Base-by-base conservation (phyloP, 805 yeast genomes). In the Myxozyma neotropica region DNA sequence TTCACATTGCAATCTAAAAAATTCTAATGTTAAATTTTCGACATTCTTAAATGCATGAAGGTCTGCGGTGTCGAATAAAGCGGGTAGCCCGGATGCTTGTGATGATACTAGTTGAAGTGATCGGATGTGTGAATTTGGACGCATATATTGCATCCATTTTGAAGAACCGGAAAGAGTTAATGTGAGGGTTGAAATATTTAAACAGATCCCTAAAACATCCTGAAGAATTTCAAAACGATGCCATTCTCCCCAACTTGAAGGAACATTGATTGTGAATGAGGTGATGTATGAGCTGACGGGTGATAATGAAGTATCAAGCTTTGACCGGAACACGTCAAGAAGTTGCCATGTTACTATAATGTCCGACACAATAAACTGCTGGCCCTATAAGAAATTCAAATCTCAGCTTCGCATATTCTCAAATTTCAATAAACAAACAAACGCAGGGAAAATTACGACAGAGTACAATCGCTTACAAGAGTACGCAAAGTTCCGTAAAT, bases 191-290 rank as follows among this genome's bases (percentile, higher is more conserved):
- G 33, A 19, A 7, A 62, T 19, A 38, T 57, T 55, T 13, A 38
- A 10, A 40, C 66, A 62, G 13, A 24, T 19, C 39, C 36, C 52
- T 8, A 62, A 43, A 1, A 62, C 53, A 10, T 48, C 44, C 19
- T 55, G 57, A 3, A 62, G 47, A 10, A 53, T 19, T 3, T 56
- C 57, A n/a, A 64, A 40, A 6, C 66, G 57, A 24, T 60, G 66
- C 66, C 66, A 62, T 48, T 62, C 66, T n/a, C 66, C 66, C 65
- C 66, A 60, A 47, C 63, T 57, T 15, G 65, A 62, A 2, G 64
- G 61, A 27, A 60, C 45, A 2, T 24, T 38, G 33, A 62, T 62
- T 13, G 40, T n/a, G 40, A 62, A 46, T 12, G 51, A 47, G 15
- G 57, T 49, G n/a, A 62, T 56, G 51, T 62, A 62, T 6, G 59